phyloP scores from a whole-genome alignment of 2,329 filamentous ascomycete species.

The Stenocarpella maydis region DNA sequence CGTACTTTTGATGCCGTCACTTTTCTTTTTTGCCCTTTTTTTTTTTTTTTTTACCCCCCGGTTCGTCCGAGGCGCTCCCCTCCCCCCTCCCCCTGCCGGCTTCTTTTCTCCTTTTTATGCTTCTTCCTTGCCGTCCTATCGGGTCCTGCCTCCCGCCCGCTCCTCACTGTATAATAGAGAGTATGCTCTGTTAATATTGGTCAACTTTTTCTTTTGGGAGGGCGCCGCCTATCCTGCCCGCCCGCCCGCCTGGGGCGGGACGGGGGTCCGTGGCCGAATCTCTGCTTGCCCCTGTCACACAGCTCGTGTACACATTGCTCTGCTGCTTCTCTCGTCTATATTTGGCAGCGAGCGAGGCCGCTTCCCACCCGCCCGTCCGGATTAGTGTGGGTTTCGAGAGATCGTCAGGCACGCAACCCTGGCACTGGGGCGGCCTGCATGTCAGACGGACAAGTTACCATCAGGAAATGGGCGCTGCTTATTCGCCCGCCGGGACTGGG shows the following conservation, averaged over 20 bases:
- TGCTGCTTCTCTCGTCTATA: neutral
- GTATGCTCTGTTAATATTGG: neutral
- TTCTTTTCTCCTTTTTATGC: neutral
- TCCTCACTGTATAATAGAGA: slow-evolving; percentile 8
- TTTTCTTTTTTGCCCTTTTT: neutral
- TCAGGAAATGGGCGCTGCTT: neutral
- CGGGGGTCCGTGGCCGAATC: neutral
- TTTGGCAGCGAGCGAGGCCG: neutral
- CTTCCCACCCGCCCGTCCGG: neutral
- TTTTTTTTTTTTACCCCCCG: slow-evolving; percentile 1
- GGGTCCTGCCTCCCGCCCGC: neutral
- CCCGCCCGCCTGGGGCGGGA: neutral
- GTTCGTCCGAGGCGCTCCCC: neutral
- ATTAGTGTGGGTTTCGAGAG: slow-evolving; percentile 1
- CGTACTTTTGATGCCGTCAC: neutral
- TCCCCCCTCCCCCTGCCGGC: neutral
- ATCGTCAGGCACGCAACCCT: slow-evolving; percentile 3
- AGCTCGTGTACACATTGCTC: too few species aligned
- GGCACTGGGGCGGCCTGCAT: neutral
- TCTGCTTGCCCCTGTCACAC: too few species aligned
- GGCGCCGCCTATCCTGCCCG: neutral
- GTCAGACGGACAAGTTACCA: slow-evolving; percentile 15
- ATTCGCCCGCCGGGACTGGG: slow-evolving; percentile 1
- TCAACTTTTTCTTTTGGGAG: neutral
- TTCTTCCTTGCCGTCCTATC: slow-evolving; percentile 2